Conservation (phyloP, 306 rosid species). For the Biancaea sappan region DNA sequence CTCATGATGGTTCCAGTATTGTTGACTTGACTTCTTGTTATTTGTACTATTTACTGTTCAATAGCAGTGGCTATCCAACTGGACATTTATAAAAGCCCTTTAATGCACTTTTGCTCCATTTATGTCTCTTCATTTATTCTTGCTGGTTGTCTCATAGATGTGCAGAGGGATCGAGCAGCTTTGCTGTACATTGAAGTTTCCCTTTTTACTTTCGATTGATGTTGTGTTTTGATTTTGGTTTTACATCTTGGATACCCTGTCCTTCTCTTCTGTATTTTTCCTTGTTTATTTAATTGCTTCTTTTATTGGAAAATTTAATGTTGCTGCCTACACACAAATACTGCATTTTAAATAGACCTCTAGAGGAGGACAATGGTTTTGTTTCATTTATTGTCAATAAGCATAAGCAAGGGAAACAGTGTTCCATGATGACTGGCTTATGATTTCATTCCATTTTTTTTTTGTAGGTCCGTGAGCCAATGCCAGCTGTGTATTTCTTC, state of each 20-base stretch:
- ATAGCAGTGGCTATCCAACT: too few species aligned
- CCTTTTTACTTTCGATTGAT: neutral
- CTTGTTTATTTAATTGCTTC: neutral
- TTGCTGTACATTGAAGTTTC: neutral
- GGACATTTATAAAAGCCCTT: too few species aligned
- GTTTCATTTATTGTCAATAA: neutral
- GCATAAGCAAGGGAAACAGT: neutral
- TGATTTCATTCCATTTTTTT: slow-evolving; percentile 28
- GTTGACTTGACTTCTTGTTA: too few species aligned
- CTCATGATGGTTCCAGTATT: too few species aligned
- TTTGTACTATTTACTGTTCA: too few species aligned
- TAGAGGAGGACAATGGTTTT: neutral
- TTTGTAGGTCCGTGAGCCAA: slow-evolving; percentile 91
- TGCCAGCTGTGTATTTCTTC: slow-evolving; percentile 96
- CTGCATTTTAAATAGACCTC: neutral
- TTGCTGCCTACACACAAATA: neutral
- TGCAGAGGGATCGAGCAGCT: too few species aligned
- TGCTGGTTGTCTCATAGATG: neutral
- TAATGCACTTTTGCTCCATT: too few species aligned
- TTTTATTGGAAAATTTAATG: neutral
- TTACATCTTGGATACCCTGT: neutral
- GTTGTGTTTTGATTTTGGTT: neutral
- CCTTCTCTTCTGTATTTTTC: neutral
- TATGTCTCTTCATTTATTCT: neutral
- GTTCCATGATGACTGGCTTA: slow-evolving; percentile 22